Conservation (phyloP, 192 early-diverging fungal species). For the Linnemannia exigua region DNA sequence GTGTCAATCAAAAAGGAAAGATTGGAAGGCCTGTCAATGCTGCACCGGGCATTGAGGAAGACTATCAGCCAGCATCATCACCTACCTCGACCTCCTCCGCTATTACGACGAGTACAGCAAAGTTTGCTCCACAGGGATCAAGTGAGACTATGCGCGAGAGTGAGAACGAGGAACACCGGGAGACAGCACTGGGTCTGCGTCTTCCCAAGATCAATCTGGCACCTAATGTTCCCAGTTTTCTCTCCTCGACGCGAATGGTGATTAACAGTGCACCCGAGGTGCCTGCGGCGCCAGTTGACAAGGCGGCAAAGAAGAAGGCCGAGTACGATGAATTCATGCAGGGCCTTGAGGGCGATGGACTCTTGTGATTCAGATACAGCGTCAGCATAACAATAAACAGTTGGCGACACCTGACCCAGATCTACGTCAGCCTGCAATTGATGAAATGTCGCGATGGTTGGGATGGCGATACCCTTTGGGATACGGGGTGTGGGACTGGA, state of each 20-base stretch:
- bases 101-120: background rate
- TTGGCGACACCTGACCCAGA: no score
- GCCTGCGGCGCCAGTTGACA: slow-evolving; percentile 20
- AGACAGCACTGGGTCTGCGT: slow-evolving; percentile 40
- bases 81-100: background rate
- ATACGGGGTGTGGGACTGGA: no score
- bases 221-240: slow-evolving; percentile 26
- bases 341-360: slow-evolving; percentile 43
- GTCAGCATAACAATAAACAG: no score
- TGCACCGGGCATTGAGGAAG: slow-evolving; percentile 47
- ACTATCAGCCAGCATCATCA: slow-evolving; percentile 2
- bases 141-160: background rate
- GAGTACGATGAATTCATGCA: slow-evolving; percentile 54
- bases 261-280: slow-evolving; percentile 53
- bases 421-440: no score
- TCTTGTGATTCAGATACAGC: slow-evolving; percentile 6
- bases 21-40: slow-evolving; percentile 54
- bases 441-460: no score
- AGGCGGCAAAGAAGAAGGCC: slow-evolving; percentile 46
- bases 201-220: slow-evolving; percentile 40
- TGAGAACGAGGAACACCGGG: slow-evolving; percentile 12
- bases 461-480: no score
- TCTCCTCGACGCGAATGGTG: slow-evolving; percentile 28
- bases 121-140: background rate
- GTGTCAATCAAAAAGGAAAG: slow-evolving; percentile 54